Evolutionary conservation across 75 land plant genomes (phyloP), one percentile per base, ranked within the genome.

Genomic region (Pinus albicaulis): DNA sequence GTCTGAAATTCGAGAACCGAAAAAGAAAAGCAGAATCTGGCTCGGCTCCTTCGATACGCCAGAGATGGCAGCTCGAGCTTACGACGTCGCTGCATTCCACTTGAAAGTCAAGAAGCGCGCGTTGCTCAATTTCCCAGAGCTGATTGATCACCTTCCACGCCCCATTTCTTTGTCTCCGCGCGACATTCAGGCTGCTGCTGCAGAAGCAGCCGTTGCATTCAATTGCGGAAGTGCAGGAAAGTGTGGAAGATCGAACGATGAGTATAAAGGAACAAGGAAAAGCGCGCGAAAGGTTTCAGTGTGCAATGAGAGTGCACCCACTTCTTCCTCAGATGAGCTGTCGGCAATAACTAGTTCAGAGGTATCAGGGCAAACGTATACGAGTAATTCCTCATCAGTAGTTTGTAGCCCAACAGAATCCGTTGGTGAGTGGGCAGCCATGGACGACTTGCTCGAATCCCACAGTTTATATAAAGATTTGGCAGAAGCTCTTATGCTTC

Each of bases 141-240:
- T 65, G 26, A 78, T 75, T 14, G 60, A 24, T 22, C 31, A 48
- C 25, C 52, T 77, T 17, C 78, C 60, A 22, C 48, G 28, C 4
- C 74, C 74, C 14, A 53, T 57, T 34, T 25, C 73, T n/a, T 38
- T 31, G 38, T 68, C 76, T n/a, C 72, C 77, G 59, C 56, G 76
- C 24, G 56, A 71, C 71, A 80, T 84, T 58, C 85, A 80, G 76
- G 82, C 77, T 8, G 76, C 78, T 1, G 85, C 85, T n/a, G 64
- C 78, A 48, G 25, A 62, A 15, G 85, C 82, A 19, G 82, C 74
- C 25, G 59, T n/a, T 1, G 74, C 55, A 14, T 72, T 72, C 20
- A 59, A 55, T 11, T 80, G n/a, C 2, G 17, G 59, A 31, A 55
- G 24, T 48, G 38, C 76, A 16, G 58, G 15, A 13, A 70, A 71